Evolutionary conservation across 2,329 filamentous ascomycete genomes (phyloP).

Genomic region (Aspergillus sp.): DNA sequence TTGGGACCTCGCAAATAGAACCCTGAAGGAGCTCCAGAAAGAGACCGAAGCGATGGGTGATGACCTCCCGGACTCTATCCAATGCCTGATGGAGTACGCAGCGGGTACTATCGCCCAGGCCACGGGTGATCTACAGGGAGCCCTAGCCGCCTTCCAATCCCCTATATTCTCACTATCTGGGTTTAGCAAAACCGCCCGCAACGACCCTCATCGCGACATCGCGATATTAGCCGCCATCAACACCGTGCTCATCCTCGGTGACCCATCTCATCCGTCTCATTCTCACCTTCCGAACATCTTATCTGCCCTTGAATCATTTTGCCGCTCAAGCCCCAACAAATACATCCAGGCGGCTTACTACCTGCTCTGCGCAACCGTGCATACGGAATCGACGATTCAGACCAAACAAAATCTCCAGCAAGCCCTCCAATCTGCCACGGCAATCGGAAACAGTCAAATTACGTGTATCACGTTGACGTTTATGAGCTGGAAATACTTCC

Average conservation of each 20-base stretch:
- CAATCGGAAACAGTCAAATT: slow-evolving; percentile 72
- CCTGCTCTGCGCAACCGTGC: slow-evolving; percentile 68
- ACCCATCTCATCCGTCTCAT: slow-evolving; percentile 58
- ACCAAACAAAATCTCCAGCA: slow-evolving; percentile 76
- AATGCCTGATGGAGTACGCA: slow-evolving; percentile 67
- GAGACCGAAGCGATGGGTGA: slow-evolving; percentile 47
- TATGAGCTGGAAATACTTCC: slow-evolving; percentile 81
- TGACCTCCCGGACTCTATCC: slow-evolving; percentile 42
- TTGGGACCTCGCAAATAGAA: slow-evolving; percentile 64
- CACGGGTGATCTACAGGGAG: slow-evolving; percentile 68
- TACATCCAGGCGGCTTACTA: slow-evolving; percentile 77
- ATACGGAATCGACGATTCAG: slow-evolving; percentile 68
- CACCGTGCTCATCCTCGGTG: slow-evolving; percentile 69
- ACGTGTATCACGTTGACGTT: slow-evolving; percentile 80
- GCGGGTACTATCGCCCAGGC: slow-evolving; percentile 74
- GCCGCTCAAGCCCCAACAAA: slow-evolving; percentile 66
- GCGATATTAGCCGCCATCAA: slow-evolving; percentile 65
- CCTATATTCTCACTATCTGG: slow-evolving; percentile 56
- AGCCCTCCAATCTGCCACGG: slow-evolving; percentile 68
- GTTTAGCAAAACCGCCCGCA: slow-evolving; percentile 38
- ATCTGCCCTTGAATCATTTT: slow-evolving; percentile 65
- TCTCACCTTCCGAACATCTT: slow-evolving; percentile 61
- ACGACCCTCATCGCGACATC: slow-evolving; percentile 61
- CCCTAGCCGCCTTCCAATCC: slow-evolving; percentile 66
- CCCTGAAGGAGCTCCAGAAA: slow-evolving; percentile 54